These are phyloP conservation scores for Nadsonia commutata DNA, from an alignment of 1,139 yeast species.

Conservation along the genomic window DNA sequence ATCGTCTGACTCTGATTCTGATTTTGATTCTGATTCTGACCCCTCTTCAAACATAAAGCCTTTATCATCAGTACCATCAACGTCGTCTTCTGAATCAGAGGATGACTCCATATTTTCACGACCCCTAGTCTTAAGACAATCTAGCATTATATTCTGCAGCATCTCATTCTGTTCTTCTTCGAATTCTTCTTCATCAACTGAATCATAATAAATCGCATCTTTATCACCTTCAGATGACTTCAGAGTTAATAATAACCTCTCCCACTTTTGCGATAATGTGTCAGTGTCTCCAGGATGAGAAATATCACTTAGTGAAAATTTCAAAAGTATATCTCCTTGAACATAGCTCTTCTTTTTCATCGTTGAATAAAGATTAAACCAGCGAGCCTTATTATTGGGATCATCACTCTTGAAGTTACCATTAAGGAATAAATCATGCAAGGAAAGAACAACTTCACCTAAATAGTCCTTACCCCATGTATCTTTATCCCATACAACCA, in stretches of 20 bases:
- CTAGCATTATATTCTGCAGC: conserved; percentile 3
- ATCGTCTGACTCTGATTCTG: background rate
- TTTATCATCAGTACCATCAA: background rate
- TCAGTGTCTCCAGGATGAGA: conserved; percentile 6
- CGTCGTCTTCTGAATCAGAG: background rate
- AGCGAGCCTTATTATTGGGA: conserved; percentile 10
- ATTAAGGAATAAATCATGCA: conserved; percentile 28
- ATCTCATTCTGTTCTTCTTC: conserved; percentile 9
- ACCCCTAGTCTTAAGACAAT: background rate
- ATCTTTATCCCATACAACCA: conserved; percentile 26
- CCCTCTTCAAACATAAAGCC: background rate
- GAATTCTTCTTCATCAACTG: conserved; percentile 7
- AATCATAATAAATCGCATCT: conserved; percentile 6
- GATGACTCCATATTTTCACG: background rate
- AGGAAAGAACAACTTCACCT: conserved; percentile 40
- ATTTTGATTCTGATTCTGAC: background rate
- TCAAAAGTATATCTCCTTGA: conserved; percentile 42
- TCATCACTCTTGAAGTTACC: conserved; percentile 11
- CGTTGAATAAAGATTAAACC: conserved; percentile 4
- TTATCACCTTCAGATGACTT: conserved; percentile 4
- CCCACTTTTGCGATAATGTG: conserved; percentile 1
- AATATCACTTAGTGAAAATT: conserved; percentile 25
- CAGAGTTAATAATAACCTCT: conserved; percentile 9
- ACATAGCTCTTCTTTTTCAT: conserved; percentile 32
- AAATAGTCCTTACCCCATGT: conserved; percentile 29